Percentiles rank a stretch among this genome's conserved stretches.
Evolutionary conservation across 164 flowering plant species (phyloP).

Genomic region (Vitis vinifera): DNA sequence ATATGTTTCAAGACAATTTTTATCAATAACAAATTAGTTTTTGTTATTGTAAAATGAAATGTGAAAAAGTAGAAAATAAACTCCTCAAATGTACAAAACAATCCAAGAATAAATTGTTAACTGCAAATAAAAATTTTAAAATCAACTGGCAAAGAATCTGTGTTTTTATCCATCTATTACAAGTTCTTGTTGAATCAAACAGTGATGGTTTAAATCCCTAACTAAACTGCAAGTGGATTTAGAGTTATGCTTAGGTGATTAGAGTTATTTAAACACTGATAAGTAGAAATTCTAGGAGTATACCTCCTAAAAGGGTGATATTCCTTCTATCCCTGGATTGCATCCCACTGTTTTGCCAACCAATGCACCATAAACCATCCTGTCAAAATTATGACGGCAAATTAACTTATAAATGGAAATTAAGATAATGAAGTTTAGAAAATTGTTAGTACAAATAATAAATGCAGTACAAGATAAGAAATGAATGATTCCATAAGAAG

Average conservation of each 20-base stretch:
- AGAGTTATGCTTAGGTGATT: not conserved
- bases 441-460: not conserved
- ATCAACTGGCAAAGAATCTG: too few relatives aligned
- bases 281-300: not conserved
- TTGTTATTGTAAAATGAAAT: too few relatives aligned
- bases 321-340: constrained; percentile 27
- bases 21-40: too few relatives aligned
- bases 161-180: too few relatives aligned
- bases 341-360: constrained; percentile 38
- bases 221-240: not conserved
- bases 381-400: constrained; percentile 8
- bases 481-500: not conserved
- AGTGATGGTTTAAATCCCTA: too few relatives aligned
- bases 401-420: not conserved
- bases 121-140: too few relatives aligned
- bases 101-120: too few relatives aligned
- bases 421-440: not conserved
- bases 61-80: too few relatives aligned
- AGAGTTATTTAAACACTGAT: too few relatives aligned
- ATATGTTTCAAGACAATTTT: too few relatives aligned
- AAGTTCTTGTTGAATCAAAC: too few relatives aligned
- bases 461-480: not conserved
- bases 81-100: too few relatives aligned
- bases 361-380: constrained; percentile 40
- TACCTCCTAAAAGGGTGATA: constrained; percentile 40